Percentiles rank a stretch among this genome's conserved stretches.
Evolutionary conservation across 441 rosid genomes (phyloP).

Genomic region (Populus tomentosa): DNA sequence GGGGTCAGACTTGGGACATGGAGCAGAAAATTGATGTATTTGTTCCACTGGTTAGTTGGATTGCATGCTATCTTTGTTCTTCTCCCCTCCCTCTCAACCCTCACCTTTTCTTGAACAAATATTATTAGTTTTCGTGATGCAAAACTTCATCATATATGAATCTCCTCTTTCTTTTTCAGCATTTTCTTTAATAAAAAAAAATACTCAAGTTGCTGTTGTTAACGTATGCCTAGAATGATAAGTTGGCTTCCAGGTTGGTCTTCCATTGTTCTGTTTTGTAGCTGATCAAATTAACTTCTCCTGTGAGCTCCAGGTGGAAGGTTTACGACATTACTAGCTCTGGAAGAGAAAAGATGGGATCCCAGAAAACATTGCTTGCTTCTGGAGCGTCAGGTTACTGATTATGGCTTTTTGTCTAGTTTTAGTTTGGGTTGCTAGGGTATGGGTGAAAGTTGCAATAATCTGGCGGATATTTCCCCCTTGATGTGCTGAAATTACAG

Average conservation of each 20-base stretch:
- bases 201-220: neutral
- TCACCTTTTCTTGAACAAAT: too few relatives aligned
- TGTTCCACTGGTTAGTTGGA: slow-evolving; percentile 13
- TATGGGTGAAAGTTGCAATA: neutral
- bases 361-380: neutral
- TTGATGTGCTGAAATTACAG: neutral
- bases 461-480: neutral
- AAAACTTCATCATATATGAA: neutral
- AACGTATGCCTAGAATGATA: neutral
- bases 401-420: neutral
- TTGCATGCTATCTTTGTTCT: neutral
- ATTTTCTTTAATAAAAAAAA: neutral
- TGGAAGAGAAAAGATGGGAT: slow-evolving; percentile 3
- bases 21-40: slow-evolving; percentile 31
- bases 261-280: neutral
- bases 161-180: neutral
- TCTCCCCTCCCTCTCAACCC: neutral
- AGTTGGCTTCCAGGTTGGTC: neutral
- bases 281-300: neutral
- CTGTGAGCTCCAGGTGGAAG: neutral
- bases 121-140: neutral
- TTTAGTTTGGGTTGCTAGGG: neutral
- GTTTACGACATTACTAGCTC: neutral
- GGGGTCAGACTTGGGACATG: slow-evolving; percentile 31
- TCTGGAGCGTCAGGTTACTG: neutral